phyloP scores from a whole-genome alignment of 1,284 basidiomycete species.

The Schizopora paradoxa region DNA sequence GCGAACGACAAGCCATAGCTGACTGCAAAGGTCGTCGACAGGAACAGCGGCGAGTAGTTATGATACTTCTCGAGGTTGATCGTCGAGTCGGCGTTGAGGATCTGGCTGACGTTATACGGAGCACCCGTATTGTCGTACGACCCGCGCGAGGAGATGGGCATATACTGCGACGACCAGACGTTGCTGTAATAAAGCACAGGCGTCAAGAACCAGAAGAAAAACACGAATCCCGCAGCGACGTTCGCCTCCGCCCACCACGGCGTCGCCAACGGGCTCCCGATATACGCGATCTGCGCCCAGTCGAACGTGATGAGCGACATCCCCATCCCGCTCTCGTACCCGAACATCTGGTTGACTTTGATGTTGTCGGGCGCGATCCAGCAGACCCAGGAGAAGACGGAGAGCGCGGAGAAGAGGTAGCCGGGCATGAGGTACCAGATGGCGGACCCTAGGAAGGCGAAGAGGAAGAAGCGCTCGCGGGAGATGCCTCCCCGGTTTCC shows the following conservation, averaged over 20 bases:
- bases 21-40: constrained; percentile 62
- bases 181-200: constrained; percentile 46
- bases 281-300: constrained; percentile 61
- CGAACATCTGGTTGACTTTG: constrained; percentile 72
- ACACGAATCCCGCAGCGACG: constrained; percentile 72
- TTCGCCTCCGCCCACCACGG: constrained; percentile 81
- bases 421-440: constrained; percentile 50
- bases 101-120: constrained; percentile 51
- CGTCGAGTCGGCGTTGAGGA: constrained; percentile 44
- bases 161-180: constrained; percentile 34
- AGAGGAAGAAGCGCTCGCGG: constrained; percentile 47
- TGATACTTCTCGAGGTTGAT: constrained; percentile 49
- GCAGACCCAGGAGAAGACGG: constrained; percentile 66
- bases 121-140: constrained; percentile 53
- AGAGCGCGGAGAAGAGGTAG: constrained; percentile 33
- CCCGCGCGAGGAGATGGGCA: constrained; percentile 45
- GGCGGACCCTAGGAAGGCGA: constrained; percentile 35
- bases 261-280: constrained; percentile 54
- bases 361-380: constrained; percentile 75
- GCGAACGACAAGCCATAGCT: constrained; percentile 59
- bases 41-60: constrained; percentile 52
- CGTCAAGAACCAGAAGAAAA: constrained; percentile 73
- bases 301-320: constrained; percentile 67
- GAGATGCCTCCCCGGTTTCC: constrained; percentile 39
- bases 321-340: constrained; percentile 70